Evolutionary conservation across 2,329 filamentous ascomycete species (phyloP).

Genomic region (Penicillium occitanis): DNA sequence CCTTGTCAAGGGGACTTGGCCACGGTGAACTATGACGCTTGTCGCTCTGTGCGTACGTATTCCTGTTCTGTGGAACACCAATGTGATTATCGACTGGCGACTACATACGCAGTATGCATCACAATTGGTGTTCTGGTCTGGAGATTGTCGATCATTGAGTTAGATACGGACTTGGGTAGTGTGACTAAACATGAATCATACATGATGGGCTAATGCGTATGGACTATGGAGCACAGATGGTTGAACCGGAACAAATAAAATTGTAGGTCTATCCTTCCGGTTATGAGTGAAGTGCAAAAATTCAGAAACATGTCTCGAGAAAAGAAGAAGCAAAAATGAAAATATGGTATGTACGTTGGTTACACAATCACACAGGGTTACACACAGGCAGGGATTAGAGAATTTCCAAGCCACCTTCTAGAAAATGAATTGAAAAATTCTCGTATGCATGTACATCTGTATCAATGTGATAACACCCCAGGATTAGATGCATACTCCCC

Average conservation of each 20-base stretch:
- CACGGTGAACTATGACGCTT: neutral
- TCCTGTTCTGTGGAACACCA: neutral
- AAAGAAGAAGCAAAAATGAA: neutral
- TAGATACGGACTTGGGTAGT: neutral
- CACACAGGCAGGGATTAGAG: conserved; percentile 3
- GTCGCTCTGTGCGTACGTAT: neutral
- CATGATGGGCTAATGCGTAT: neutral
- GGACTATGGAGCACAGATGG: neutral
- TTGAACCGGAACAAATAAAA: neutral
- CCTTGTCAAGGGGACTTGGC: neutral
- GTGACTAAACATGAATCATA: neutral
- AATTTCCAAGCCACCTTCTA: conserved; percentile 9
- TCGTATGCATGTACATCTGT: neutral
- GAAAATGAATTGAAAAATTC: conserved; percentile 8
- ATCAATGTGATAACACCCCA: conserved; percentile 2
- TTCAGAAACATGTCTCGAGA: neutral
- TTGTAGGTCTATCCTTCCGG: neutral
- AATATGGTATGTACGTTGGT: neutral
- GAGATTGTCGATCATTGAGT: conserved; percentile 4
- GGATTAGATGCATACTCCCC: neutral
- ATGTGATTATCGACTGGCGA: neutral
- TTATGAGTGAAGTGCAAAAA: neutral
- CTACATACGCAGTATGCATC: neutral
- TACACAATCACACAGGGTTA: neutral
- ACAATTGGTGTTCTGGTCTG: neutral